Evolutionary conservation across 2,329 filamentous ascomycete species (phyloP), one percentile per base, ranked within the genome.

Genomic region (Paramyrothecium roridum): DNA sequence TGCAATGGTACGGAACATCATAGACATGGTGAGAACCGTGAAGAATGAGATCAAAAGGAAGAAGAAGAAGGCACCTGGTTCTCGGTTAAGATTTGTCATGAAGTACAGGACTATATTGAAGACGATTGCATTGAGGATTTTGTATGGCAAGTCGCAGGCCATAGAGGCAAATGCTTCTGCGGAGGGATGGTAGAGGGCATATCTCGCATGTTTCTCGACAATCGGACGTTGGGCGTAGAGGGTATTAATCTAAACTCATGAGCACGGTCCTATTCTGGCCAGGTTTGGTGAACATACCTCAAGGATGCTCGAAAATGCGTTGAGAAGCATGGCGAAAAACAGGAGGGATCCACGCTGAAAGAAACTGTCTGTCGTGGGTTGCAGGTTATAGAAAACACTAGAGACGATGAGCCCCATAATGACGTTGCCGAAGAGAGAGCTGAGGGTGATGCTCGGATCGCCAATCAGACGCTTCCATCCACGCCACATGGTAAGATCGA

Each of bases 21-120:
- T 85, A 46, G 81, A 85, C 84, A 87, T 87, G 55, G 79, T 77
- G 58, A 87, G 64, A 0, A 80, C 84, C 4, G 79, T 76, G 33
- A 77, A 67, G 64, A 86, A 74, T 8, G 73, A 71, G 37, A 78
- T 64, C 1, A 79, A 59, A 3, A 72, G 59, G 57, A 75, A 79
- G 59, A 72, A 75, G 65, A 78, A 79, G 63, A 78, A 79, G 7
- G 68, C 64, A 3, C 73, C 74, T 3, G 76, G 70, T 48, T 73
- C 70, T n/a, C 74, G 68, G 6, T 71, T 69, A 1, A 79, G 64
- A 34, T 74, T 69, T 1, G 73, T 73, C 75, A 78, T 77, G 59
- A 79, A 79, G 61, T 79, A 79, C 12, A 78, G 65, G 22, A 75
- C 70, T 23, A 78, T 65, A 52, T 72, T 75, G 58, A 76, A 76